Evolutionary conservation across 2,329 filamentous ascomycete species (phyloP), one percentile per base, ranked within the genome.

Genomic region (Verticillium nonalfalfae): DNA sequence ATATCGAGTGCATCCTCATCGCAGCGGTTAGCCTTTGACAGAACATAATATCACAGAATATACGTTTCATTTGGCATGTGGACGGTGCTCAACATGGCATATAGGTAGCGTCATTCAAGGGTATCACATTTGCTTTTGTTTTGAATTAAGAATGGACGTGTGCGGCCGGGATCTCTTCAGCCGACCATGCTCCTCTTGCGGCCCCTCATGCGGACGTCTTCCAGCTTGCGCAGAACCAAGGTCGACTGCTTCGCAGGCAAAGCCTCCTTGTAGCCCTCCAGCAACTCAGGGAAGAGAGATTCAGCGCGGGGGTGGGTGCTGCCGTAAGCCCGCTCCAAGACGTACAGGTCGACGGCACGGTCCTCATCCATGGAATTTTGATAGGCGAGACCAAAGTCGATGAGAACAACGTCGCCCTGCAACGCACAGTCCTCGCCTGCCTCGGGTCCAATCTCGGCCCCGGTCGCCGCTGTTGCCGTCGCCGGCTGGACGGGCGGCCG

Each of bases 131-230:
- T 61, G 13, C 35, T 59, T 57, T 64, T 57, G 52, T 62, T 59
- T 40, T 57, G 3, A 31, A 31, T 31, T 31, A 31, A 31, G 26
- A 31, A 67, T 67, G 66, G 64, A 66, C 65, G 64, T 65, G 60
- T 45, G 61, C 61, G 58, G 66, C 63, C 64, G 66, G 67, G 65
- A 62, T 62, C 60, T 31, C 26, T 5, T 62, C 56, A 98, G 34
- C 95, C 95, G 67, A 99, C 74, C 95, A 99, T 99, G 74, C 93
- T 98, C 75, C 92, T 89, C 85, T 99, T 99, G 72, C 95, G 83
- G 3, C 95, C 95, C 73, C 95, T 87, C 88, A 97, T 86, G 72
- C 95, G 86, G 56, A 99, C 95, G 66, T 97, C 94, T 73, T 97
- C 93, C 64, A 99, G 76, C 73, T 88, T 90, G 78, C 86, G 91